Evolutionary conservation across 1,139 yeast species (phyloP).

Genomic region (Magnusiomyces tetraspermus): DNA sequence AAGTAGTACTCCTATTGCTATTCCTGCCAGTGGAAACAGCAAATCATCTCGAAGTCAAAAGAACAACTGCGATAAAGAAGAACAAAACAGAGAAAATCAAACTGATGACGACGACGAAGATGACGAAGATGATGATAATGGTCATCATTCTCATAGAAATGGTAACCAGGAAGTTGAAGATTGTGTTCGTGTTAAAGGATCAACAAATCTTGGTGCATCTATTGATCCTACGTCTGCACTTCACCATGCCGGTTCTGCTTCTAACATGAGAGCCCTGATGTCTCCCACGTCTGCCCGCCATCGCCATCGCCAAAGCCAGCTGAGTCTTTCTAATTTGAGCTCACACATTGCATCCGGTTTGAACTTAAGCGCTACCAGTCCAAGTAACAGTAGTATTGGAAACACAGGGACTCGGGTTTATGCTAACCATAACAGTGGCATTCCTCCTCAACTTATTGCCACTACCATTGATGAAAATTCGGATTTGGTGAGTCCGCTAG

Average conservation of each 20-base stretch:
- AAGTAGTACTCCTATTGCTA: constrained; percentile 1
- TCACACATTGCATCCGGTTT: neutral
- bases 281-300: neutral
- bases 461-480: neutral
- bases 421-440: neutral
- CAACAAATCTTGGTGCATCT: too few species aligned
- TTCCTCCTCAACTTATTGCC: neutral
- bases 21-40: neutral
- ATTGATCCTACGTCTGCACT: neutral
- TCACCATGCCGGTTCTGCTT: neutral
- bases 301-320: neutral
- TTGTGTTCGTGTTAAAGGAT: too few species aligned
- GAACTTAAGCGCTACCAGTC: neutral
- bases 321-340: neutral
- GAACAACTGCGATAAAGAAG: neutral
- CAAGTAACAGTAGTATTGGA: too few species aligned
- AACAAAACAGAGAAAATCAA: neutral
- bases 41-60: neutral
- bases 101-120: neutral
- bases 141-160: too few species aligned
- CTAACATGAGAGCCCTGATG: neutral
- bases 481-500: neutral
- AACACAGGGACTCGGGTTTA: too few species aligned
- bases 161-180: too few species aligned
- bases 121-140: too few species aligned